Percentiles rank a stretch among this genome's conserved stretches.
phyloP scores from a whole-genome alignment of 257 asterid genomes.

The Misopates orontium region DNA sequence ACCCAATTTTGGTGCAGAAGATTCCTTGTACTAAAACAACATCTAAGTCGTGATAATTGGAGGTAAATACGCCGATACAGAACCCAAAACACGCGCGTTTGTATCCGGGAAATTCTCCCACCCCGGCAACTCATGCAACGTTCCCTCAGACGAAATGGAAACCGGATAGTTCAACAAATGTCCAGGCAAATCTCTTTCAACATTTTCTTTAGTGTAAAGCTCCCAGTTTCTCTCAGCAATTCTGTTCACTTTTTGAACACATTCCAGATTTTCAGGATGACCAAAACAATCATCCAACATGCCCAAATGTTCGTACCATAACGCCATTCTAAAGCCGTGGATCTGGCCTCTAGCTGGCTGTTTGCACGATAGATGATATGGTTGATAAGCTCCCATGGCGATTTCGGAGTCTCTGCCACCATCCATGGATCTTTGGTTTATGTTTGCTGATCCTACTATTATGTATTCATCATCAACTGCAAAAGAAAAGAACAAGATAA shows the following conservation, averaged over 20 bases:
- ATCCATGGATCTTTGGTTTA: slow-evolving; percentile 43
- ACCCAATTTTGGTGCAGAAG: too few relatives aligned
- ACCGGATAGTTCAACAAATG: slow-evolving; percentile 33
- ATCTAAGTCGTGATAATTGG: slow-evolving; percentile 32
- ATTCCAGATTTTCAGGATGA: slow-evolving; percentile 30
- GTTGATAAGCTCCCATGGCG: slow-evolving; percentile 42
- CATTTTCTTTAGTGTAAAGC: slow-evolving; percentile 13
- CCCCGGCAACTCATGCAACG: slow-evolving; percentile 22
- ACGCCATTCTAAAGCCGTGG: slow-evolving; percentile 37
- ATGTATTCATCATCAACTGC: slow-evolving; percentile 42
- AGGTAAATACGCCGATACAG: slow-evolving; percentile 26
- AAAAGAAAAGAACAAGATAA: background rate
- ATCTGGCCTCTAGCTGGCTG: slow-evolving; percentile 34
- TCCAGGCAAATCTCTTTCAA: slow-evolving; percentile 31
- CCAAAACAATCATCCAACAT: slow-evolving; percentile 25
- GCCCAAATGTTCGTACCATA: slow-evolving; percentile 41
- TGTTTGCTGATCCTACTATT: slow-evolving; percentile 40
- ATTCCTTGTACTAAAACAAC: too few relatives aligned
- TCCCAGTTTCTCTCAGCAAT: slow-evolving; percentile 35
- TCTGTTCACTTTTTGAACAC: slow-evolving; percentile 33
- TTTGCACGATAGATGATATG: slow-evolving; percentile 33
- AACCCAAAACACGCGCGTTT: slow-evolving; percentile 22
- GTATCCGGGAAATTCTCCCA: slow-evolving; percentile 32
- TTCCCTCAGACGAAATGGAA: slow-evolving; percentile 20
- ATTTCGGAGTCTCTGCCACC: slow-evolving; percentile 39